Percentiles rank a stretch among this genome's conserved stretches.
Evolutionary conservation across 495 filamentous ascomycete genomes (phyloP).

Genomic region (Podospora pseudopauciseta): DNA sequence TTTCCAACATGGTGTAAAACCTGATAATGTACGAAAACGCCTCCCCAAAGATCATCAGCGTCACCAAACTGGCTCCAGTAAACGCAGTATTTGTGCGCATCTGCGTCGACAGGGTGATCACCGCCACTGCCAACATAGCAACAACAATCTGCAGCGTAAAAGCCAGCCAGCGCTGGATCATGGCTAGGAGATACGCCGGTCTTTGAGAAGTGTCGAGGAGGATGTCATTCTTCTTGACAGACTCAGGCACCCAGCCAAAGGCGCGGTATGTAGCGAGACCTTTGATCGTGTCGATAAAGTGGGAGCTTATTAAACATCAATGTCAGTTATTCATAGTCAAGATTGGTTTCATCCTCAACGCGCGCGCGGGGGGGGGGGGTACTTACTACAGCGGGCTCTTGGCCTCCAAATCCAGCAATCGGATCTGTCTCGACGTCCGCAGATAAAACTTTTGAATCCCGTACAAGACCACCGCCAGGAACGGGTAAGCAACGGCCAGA

Average conservation of each 20-base stretch:
- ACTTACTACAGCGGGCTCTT: slow-evolving; percentile 28
- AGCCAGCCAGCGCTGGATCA: slow-evolving; percentile 52
- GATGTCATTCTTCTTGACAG: slow-evolving; percentile 44
- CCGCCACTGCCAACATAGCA: slow-evolving; percentile 37
- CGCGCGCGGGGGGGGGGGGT: too few species aligned
- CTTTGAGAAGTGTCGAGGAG: slow-evolving; percentile 53
- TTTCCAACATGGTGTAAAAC: slow-evolving; percentile 48
- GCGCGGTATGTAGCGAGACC: slow-evolving; percentile 51
- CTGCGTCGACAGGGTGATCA: slow-evolving; percentile 33
- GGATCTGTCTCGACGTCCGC: slow-evolving; percentile 54
- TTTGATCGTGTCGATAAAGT: slow-evolving; percentile 45
- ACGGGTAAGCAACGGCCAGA: slow-evolving; percentile 29
- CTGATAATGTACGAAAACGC: slow-evolving; percentile 18
- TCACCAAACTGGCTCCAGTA: slow-evolving; percentile 32
- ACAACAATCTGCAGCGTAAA: slow-evolving; percentile 47
- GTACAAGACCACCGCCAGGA: slow-evolving; percentile 36
- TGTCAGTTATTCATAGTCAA: background rate
- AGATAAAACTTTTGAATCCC: slow-evolving; percentile 54
- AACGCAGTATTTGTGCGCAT: slow-evolving; percentile 24
- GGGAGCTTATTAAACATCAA: slow-evolving; percentile 23
- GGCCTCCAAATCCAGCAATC: slow-evolving; percentile 51
- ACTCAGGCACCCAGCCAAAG: slow-evolving; percentile 43
- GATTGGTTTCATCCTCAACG: background rate
- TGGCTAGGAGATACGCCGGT: slow-evolving; percentile 51
- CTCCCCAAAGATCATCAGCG: slow-evolving; percentile 30